phyloP scores from a whole-genome alignment of 176 grass and related monocot genomes.

The Ampelocalamus luodianensis region DNA sequence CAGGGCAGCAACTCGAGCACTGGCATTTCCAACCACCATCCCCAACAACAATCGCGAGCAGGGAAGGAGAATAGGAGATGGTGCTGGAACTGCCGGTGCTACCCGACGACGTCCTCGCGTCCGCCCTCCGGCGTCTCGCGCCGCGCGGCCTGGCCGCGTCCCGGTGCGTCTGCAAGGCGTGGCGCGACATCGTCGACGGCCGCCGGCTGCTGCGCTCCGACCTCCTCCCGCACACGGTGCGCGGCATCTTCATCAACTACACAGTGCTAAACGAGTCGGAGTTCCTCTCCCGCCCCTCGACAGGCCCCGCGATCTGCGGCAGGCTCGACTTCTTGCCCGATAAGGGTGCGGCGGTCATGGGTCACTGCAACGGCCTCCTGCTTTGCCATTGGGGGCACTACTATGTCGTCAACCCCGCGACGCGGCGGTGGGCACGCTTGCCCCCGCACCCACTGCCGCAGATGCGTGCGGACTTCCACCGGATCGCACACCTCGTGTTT shows the following conservation, averaged over 20 bases:
- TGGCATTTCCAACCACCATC: no score
- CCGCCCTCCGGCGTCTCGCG: background rate
- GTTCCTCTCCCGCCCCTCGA: background rate
- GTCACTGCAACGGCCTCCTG: slow-evolving; percentile 9
- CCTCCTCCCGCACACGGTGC: background rate
- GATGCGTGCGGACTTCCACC: background rate
- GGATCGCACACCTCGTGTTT: background rate
- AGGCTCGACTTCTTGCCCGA: background rate
- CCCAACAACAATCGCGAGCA: no score
- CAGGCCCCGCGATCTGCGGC: no score
- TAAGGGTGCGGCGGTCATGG: background rate
- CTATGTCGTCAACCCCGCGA: background rate
- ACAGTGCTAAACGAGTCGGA: no score
- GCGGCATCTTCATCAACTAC: background rate
- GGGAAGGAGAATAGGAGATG: no score
- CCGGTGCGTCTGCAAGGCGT: background rate
- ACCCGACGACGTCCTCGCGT: background rate
- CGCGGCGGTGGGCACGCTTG: background rate
- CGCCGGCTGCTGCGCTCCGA: background rate
- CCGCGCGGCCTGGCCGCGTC: background rate
- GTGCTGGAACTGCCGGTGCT: background rate
- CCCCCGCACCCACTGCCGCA: background rate
- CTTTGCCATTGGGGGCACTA: background rate
- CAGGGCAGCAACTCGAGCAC: no score
- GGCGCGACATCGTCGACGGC: background rate